Evolutionary conservation across 305 asterid species (phyloP).

Genomic region (Caryopteris hybrid): DNA sequence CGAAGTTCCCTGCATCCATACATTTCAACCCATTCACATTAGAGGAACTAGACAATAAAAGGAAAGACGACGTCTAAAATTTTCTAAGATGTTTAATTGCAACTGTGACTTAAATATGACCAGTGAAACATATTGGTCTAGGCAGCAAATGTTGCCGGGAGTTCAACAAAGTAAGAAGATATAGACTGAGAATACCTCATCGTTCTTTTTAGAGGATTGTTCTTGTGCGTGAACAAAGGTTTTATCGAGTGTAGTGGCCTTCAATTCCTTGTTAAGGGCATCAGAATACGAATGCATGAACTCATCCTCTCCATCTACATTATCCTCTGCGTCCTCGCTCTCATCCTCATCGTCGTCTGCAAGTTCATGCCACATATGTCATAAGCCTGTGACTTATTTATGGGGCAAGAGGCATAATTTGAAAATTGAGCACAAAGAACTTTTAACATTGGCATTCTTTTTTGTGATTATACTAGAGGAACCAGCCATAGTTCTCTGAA

Average conservation of each 20-base stretch:
- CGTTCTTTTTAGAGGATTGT: conserved; percentile 41
- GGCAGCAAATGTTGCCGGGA: neutral
- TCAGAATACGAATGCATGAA: conserved; percentile 76
- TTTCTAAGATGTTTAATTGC: neutral
- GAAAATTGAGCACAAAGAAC: neutral
- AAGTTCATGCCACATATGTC: conserved; percentile 8
- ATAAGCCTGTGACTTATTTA: neutral
- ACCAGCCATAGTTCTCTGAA: neutral
- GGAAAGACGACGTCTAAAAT: neutral
- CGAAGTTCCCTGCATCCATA: conserved; percentile 55
- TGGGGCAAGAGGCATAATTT: neutral
- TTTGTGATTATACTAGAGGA: neutral
- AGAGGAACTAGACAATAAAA: no score
- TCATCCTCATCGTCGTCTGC: conserved; percentile 70
- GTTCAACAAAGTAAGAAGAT: no score
- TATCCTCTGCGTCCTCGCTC: conserved; percentile 45
- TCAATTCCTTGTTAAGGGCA: conserved; percentile 72
- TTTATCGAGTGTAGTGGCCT: conserved; percentile 61
- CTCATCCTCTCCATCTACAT: conserved; percentile 47
- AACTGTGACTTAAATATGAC: neutral
- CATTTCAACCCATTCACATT: neutral
- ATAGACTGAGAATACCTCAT: conserved; percentile 73
- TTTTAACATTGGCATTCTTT: neutral
- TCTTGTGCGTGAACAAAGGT: conserved; percentile 65
- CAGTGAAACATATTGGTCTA: neutral